Conservation (phyloP, 306 rosid species). For the barrel medic (Medicago truncatula) region MtrunA17r5.0-ANR NC_053045.1:6480001-6480500, state of each 20-base stretch:
- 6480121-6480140: slow-evolving; percentile 31
- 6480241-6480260: slow-evolving; percentile 18
- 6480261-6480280: slow-evolving; percentile 45
- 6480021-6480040: too few species aligned
- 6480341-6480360: slow-evolving; percentile 25
- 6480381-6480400: slow-evolving; percentile 35
- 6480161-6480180: slow-evolving; percentile 42
- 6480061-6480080: slow-evolving; percentile 40
- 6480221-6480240: background rate
- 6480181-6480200: slow-evolving; percentile 34
- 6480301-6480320: slow-evolving; percentile 39
- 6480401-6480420: slow-evolving; percentile 36
- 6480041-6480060: background rate
- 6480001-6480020: too few species aligned
- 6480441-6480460: slow-evolving; percentile 43
- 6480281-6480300: slow-evolving; percentile 41
- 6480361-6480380: slow-evolving; percentile 17
- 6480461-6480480: slow-evolving; percentile 31
- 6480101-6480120: slow-evolving; percentile 38
- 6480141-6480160: slow-evolving; percentile 37
- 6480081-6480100: background rate
- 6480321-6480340: slow-evolving; percentile 22
- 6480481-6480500: slow-evolving; percentile 3
- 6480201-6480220: slow-evolving; percentile 46
- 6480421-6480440: slow-evolving; percentile 37